These are phyloP conservation scores for Pythium myriotylum DNA, from an alignment of 352 stramenopile species.

Conservation along the genomic window DNA sequence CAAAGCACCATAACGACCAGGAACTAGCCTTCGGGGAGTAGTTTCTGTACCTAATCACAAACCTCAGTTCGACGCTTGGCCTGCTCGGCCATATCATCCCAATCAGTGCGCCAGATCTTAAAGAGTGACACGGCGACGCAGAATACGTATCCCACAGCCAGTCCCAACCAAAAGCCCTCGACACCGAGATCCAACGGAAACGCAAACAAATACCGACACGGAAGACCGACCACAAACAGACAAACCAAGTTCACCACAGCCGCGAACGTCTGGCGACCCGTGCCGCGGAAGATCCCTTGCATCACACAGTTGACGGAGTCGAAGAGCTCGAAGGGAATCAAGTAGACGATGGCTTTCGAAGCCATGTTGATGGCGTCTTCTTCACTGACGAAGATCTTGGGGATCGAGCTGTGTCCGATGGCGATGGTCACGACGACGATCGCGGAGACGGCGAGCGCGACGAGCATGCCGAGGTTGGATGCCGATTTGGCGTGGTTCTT, in stretches of 20 bases:
- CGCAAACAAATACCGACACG: conserved; percentile 41
- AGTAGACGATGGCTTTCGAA: conserved; percentile 52
- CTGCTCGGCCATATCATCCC: neutral
- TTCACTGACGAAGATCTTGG: conserved; percentile 75
- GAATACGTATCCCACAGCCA: conserved; percentile 48
- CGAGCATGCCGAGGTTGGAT: conserved; percentile 67
- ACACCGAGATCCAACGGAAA: conserved; percentile 44
- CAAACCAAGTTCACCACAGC: conserved; percentile 66
- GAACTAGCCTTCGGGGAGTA: no score
- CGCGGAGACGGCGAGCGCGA: conserved; percentile 37
- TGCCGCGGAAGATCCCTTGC: conserved; percentile 76
- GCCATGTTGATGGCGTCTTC: conserved; percentile 14
- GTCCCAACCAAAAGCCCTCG: conserved; percentile 74
- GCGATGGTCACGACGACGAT: conserved; percentile 46
- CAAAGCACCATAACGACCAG: no score
- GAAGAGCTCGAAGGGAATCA: conserved; percentile 73
- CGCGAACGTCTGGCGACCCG: conserved; percentile 56
- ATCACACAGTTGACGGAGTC: conserved; percentile 78
- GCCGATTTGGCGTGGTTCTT: conserved; percentile 84
- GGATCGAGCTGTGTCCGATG: conserved; percentile 44
- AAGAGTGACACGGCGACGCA: conserved; percentile 40
- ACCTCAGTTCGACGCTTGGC: neutral
- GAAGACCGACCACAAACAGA: conserved; percentile 75
- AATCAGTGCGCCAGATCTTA: conserved; percentile 16
- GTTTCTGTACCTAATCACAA: no score